Percentiles rank a stretch among this genome's conserved stretches.
phyloP scores from a whole-genome alignment of 2,329 filamentous ascomycete genomes.

The Neofusicoccum laricinum region DNA sequence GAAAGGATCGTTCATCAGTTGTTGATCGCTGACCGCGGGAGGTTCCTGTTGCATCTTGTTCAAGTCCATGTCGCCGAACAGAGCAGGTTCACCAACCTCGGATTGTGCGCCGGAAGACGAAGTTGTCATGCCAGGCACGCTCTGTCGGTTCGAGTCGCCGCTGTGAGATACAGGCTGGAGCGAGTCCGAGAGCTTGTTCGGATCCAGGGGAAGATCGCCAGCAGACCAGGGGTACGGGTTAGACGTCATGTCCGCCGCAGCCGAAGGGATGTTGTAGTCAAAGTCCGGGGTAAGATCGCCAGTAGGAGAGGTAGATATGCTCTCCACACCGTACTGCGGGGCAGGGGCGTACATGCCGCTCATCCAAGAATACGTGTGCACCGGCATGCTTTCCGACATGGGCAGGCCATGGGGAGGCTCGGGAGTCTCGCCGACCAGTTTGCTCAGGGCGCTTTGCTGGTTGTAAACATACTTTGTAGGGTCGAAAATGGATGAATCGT shows the following conservation, averaged over 20 bases:
- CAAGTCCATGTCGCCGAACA: constrained; percentile 35
- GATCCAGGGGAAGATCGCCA: constrained; percentile 38
- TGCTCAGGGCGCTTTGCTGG: constrained; percentile 24
- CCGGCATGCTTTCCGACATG: constrained; percentile 27
- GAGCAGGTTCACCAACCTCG: constrained; percentile 35
- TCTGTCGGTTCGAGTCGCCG: constrained; percentile 38
- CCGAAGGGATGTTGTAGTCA: constrained; percentile 35
- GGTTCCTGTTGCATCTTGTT: constrained; percentile 27
- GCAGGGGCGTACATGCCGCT: constrained; percentile 22
- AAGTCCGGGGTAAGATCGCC: constrained; percentile 35
- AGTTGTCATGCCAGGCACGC: constrained; percentile 38
- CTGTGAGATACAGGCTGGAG: constrained; percentile 40
- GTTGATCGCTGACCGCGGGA: constrained; percentile 27
- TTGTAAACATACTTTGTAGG: constrained; percentile 30
- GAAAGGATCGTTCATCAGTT: constrained; percentile 35
- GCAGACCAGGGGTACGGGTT: constrained; percentile 35
- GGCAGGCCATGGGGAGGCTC: constrained; percentile 24
- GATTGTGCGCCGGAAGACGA: constrained; percentile 39
- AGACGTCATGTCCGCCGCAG: constrained; percentile 21
- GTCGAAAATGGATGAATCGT: constrained; percentile 17
- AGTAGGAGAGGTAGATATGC: constrained; percentile 38
- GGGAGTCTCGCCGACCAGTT: constrained; percentile 22
- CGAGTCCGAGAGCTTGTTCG: constrained; percentile 35
- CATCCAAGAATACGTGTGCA: constrained; percentile 27
- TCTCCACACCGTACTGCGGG: constrained; percentile 32